A percentile compares a stretch with the other conserved stretches of the same genome.
Conservation (phyloP, 208 protist genomes). For the Acanthamoeba pearcei region DNA sequence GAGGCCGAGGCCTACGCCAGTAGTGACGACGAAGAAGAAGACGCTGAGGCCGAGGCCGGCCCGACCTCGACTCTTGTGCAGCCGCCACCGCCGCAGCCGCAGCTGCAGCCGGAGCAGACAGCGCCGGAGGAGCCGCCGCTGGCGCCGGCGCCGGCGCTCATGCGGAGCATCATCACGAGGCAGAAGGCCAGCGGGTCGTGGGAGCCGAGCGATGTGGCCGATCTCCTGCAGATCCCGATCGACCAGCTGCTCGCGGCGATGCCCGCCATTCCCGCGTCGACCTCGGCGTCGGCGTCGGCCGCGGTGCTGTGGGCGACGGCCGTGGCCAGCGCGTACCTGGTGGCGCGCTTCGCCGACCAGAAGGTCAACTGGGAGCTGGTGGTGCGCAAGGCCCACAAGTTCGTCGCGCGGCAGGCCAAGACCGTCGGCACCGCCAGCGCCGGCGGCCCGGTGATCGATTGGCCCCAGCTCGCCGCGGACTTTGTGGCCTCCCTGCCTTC, state of each 20-base stretch:
- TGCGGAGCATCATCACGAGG: conserved; percentile 13
- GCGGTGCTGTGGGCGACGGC: background rate
- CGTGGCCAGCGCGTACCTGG: background rate
- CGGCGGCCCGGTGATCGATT: background rate
- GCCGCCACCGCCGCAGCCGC: too few relatives aligned
- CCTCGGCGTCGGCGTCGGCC: background rate
- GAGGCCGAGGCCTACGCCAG: background rate
- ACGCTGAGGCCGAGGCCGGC: too few relatives aligned
- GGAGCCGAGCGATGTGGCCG: background rate
- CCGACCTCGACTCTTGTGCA: too few relatives aligned
- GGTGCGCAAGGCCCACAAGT: conserved; percentile 32
- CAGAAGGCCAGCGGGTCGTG: conserved; percentile 56
- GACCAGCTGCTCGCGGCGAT: background rate
- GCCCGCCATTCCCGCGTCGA: background rate
- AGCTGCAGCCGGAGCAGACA: too few relatives aligned
- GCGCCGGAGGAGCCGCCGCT: background rate
- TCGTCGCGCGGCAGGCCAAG: background rate
- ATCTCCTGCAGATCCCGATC: background rate
- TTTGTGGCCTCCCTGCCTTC: background rate
- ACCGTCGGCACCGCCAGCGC: too few relatives aligned
- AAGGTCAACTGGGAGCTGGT: conserved; percentile 41
- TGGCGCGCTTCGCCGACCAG: background rate
- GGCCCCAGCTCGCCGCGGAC: background rate
- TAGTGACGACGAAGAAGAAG: background rate
- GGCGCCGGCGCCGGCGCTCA: background rate